Evolutionary conservation across 192 early-diverging fungal species (phyloP).

Genomic region (Thamnidium elegans): DNA sequence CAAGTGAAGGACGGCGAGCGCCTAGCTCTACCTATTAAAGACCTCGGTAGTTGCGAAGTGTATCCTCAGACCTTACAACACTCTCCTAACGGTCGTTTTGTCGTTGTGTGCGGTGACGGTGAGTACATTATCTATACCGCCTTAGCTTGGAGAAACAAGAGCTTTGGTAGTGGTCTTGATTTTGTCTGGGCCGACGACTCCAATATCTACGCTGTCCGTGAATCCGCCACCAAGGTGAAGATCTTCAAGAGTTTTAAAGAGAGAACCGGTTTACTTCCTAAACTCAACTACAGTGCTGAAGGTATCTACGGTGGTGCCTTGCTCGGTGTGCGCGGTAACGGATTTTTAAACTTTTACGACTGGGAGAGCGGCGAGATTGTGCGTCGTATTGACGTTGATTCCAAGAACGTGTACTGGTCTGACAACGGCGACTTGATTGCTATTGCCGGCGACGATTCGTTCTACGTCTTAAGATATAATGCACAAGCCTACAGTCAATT

Average conservation of each 20-base stretch:
- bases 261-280: constrained; percentile 59
- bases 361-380: constrained; percentile 93
- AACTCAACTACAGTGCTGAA: constrained; percentile 82
- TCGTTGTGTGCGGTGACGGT: constrained; percentile 97
- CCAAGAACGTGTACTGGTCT: constrained; percentile 91
- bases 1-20: constrained; percentile 91
- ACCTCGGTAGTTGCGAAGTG: constrained; percentile 96
- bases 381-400: constrained; percentile 91
- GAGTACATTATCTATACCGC: constrained; percentile 99
- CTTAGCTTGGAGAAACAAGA: constrained; percentile 99
- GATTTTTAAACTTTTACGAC: constrained; percentile 94
- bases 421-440: constrained; percentile 90
- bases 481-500: constrained; percentile 78
- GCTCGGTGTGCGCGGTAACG: constrained; percentile 80
- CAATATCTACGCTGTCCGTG: constrained; percentile 95
- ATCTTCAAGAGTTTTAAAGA: constrained; percentile 98
- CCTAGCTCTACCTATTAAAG: constrained; percentile 81
- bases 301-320: constrained; percentile 93
- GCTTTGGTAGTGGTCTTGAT: constrained; percentile 90
- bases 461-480: constrained; percentile 94
- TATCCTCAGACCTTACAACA: constrained; percentile 96
- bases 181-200: constrained; percentile 98
- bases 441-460: constrained; percentile 90
- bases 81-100: constrained; percentile 97
- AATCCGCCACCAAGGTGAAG: constrained; percentile 85